Base-by-base conservation (phyloP, 306 rosid genomes). In the Hippophae rhamnoides region DNA sequence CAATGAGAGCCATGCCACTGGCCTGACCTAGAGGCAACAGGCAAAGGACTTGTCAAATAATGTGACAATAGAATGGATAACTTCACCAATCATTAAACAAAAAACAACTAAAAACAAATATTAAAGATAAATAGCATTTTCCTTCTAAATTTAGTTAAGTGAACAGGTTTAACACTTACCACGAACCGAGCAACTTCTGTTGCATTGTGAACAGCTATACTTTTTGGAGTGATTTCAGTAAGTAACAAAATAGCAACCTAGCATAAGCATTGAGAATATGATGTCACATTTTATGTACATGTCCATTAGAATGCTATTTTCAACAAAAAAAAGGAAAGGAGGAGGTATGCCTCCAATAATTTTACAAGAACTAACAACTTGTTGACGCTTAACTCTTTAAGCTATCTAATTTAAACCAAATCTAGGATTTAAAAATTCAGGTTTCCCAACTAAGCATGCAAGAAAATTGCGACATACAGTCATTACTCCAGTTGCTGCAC, bases 401-500 rank as follows among this genome's bases (percentile, higher is more conserved):
- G 61, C 41, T 4, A 65, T 47, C 27, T 56, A 50, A 18, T 47
- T 52, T 40, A 63, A 9, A 67, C 26, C 46, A 61, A 60, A 53
- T 53, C 9, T 27, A 43, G 14, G 42, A 64, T 31, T 11, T 60
- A 27, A 67, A 54, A 25, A 13, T 42, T 11, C 51, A 57, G 12
- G 56, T 52, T 68, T 58, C 45, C 38, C 44, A 61, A 64, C 53
- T 59, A 58, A 57, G 53, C 51, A 66, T 47, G 59, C 13, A 42
- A 57, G 67, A 66, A 66, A 65, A 73, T 56, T 54, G 49, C 63
- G 52, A 73, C 95, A 76, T 86, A 93, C 97, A 48, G 99, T 93
- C 99, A 93, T 93, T 75, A 89, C 90, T 82, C 99, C 99, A 54
- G 99, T 93, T 60, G 97, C 99, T 52, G 99, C 99, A n/a, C 89